A percentile compares a stretch with the other conserved stretches of the same genome.
Conservation (phyloP, 345 rosid species). For the Orychophragmus violaceus region DNA sequence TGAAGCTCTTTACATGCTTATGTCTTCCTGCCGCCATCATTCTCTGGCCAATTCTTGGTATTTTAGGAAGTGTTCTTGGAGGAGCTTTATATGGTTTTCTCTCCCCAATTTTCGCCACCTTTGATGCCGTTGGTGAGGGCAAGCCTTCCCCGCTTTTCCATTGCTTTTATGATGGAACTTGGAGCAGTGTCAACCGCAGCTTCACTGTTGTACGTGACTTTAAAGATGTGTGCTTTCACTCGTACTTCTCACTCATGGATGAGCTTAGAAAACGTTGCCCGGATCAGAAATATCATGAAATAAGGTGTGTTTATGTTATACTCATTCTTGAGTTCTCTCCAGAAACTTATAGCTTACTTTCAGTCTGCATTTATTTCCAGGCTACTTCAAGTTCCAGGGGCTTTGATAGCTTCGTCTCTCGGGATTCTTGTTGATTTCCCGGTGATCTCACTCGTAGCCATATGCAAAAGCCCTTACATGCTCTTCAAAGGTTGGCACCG, state of each 20-base stretch:
- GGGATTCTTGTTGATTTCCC: slow-evolving; percentile 69
- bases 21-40: slow-evolving; percentile 52
- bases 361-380: slow-evolving; percentile 34
- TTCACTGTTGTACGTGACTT: slow-evolving; percentile 69
- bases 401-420: slow-evolving; percentile 54
- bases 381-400: slow-evolving; percentile 62
- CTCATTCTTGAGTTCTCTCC: not conserved
- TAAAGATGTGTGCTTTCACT: slow-evolving; percentile 64
- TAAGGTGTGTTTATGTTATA: slow-evolving; percentile 42
- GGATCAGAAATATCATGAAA: slow-evolving; percentile 62
- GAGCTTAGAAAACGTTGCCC: slow-evolving; percentile 50
- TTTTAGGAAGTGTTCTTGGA: slow-evolving; percentile 58
- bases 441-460: slow-evolving; percentile 58
- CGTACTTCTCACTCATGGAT: slow-evolving; percentile 71
- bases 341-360: not conserved
- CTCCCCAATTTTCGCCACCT: slow-evolving; percentile 90
- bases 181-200: slow-evolving; percentile 54
- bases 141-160: slow-evolving; percentile 50
- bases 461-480: slow-evolving; percentile 91
- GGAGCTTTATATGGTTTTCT: slow-evolving; percentile 67
- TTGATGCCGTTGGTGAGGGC: slow-evolving; percentile 91
- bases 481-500: slow-evolving; percentile 95
- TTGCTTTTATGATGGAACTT: slow-evolving; percentile 88
- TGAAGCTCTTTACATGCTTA: slow-evolving; percentile 68
- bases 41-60: slow-evolving; percentile 53